A percentile compares a stretch with the other conserved stretches of the same genome.
Evolutionary conservation across 1,139 yeast species (phyloP).

Genomic region (Scheffersomyces cryptocercus): DNA sequence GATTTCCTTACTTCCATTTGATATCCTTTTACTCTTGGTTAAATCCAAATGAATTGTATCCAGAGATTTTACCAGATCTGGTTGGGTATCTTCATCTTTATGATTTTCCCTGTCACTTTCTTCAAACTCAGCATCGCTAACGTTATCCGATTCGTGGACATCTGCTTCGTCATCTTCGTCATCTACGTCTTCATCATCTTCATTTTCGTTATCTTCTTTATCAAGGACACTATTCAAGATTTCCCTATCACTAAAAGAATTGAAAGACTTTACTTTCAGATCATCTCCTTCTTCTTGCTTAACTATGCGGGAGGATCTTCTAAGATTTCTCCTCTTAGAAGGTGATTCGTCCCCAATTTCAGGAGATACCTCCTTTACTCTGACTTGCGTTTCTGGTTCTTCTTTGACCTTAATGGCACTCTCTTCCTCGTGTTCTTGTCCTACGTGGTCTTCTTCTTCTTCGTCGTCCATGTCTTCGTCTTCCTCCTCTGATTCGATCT

Average conservation of each 20-base stretch:
- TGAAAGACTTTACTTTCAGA: not conserved
- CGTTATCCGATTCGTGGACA: conserved; percentile 4
- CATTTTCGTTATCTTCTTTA: conserved; percentile 3
- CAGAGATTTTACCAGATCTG: not conserved
- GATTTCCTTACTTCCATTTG: not conserved
- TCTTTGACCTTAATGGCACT: not conserved
- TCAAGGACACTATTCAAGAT: conserved; percentile 2
- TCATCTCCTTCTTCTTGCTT: too few relatives aligned
- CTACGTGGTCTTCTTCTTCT: conserved; percentile 5
- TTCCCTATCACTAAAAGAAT: not conserved
- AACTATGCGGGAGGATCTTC: too few relatives aligned
- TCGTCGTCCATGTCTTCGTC: conserved; percentile 3
- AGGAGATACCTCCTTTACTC: not conserved
- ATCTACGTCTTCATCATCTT: conserved; percentile 4
- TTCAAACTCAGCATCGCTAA: conserved; percentile 1
- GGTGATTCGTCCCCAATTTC: not conserved
- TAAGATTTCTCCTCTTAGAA: too few relatives aligned
- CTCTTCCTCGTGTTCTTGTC: conserved; percentile 3
- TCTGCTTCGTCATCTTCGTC: conserved; percentile 4
- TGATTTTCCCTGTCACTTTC: conserved; percentile 1
- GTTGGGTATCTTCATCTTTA: not conserved
- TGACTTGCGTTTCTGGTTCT: not conserved
- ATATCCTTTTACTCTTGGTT: not conserved
- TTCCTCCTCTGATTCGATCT: conserved; percentile 1
- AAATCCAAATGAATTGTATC: not conserved